Conservation (phyloP, 2,329 filamentous ascomycete genomes). For the Talaromyces marneffei region DNA sequence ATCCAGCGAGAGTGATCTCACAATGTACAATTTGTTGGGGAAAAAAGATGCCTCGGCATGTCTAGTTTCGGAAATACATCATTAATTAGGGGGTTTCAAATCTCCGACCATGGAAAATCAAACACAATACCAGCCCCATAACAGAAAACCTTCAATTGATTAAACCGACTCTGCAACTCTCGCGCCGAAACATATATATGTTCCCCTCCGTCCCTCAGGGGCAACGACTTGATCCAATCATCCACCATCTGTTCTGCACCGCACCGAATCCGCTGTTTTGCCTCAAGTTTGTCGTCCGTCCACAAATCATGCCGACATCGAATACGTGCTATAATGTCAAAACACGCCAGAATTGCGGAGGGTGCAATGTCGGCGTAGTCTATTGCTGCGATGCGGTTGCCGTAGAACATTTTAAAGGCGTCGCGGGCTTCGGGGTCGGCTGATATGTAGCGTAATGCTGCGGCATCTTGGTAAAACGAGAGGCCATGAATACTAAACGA, state of each 20-base stretch:
- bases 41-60: neutral
- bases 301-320: slow-evolving; percentile 7
- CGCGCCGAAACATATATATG: neutral
- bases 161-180: neutral
- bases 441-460: slow-evolving; percentile 3
- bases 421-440: neutral
- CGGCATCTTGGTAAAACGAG: slow-evolving; percentile 8
- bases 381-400: neutral
- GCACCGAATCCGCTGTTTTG: slow-evolving; percentile 3
- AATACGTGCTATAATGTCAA: slow-evolving; percentile 8
- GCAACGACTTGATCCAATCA: slow-evolving; percentile 5
- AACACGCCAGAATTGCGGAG: neutral
- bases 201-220: neutral
- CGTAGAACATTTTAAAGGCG: slow-evolving; percentile 11
- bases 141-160: slow-evolving; percentile 4
- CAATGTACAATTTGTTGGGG: neutral
- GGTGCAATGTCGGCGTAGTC: slow-evolving; percentile 9
- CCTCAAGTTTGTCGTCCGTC: slow-evolving; percentile 2
- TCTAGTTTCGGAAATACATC: neutral
- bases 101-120: neutral
- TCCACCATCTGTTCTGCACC: slow-evolving; percentile 8
- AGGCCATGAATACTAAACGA: neutral
- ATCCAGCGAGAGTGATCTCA: neutral
- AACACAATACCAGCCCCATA: neutral
- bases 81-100: neutral